phyloP scores from a whole-genome alignment of 306 rosid species.

The Sicyos baderoa region DNA sequence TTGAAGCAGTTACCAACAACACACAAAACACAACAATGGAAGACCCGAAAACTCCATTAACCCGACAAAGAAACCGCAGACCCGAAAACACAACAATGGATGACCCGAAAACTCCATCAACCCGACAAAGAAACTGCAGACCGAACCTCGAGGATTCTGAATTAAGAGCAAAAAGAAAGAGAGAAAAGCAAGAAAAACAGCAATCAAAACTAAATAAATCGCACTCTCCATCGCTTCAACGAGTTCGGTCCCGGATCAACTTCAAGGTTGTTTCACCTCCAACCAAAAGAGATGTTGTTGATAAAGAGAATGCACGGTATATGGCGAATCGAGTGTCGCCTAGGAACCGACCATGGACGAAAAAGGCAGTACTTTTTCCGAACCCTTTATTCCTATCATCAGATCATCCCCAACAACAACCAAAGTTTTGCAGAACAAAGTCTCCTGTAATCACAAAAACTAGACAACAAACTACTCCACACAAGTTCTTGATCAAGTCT shows the following conservation, averaged over 20 bases:
- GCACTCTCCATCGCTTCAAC: slow-evolving; percentile 45
- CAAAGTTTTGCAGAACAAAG: slow-evolving; percentile 58
- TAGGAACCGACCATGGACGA: slow-evolving; percentile 75
- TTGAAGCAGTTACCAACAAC: slow-evolving; percentile 34
- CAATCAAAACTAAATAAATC: slow-evolving; percentile 27
- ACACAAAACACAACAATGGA: slow-evolving; percentile 31
- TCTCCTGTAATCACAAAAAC: slow-evolving; percentile 65
- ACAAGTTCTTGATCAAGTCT: slow-evolving; percentile 77
- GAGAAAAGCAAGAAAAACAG: slow-evolving; percentile 58
- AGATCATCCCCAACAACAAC: slow-evolving; percentile 29
- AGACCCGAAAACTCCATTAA: slow-evolving; percentile 79
- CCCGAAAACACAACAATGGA: slow-evolving; percentile 34
- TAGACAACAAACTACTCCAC: slow-evolving; percentile 43
- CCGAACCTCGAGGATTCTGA: slow-evolving; percentile 53
- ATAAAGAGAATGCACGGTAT: slow-evolving; percentile 44
- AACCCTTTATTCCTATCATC: slow-evolving; percentile 75
- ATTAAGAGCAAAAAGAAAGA: slow-evolving; percentile 64
- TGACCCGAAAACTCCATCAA: slow-evolving; percentile 74
- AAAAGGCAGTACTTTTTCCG: slow-evolving; percentile 77
- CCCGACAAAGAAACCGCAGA: slow-evolving; percentile 37
- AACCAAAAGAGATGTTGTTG: slow-evolving; percentile 43
- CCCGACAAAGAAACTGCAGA: slow-evolving; percentile 36
- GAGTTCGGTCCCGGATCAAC: slow-evolving; percentile 72
- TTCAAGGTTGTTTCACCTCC: slow-evolving; percentile 85
- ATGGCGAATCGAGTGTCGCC: slow-evolving; percentile 80